Conservation (phyloP, 2,329 filamentous ascomycete genomes). For the Colletotrichum tofieldiae region DNA sequence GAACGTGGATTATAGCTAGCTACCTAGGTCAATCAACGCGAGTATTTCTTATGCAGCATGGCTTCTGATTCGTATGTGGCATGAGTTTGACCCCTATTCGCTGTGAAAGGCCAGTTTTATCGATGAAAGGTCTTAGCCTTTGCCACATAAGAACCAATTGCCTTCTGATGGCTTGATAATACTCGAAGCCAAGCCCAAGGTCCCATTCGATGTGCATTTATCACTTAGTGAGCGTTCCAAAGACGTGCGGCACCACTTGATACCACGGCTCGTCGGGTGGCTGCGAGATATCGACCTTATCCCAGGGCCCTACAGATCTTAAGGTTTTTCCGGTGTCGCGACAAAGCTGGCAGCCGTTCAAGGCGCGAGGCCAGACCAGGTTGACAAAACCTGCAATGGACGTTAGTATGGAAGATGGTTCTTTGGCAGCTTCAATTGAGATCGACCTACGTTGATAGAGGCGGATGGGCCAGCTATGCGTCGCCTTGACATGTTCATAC, state of each 20-base stretch:
- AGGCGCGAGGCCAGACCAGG: slow-evolving; percentile 65
- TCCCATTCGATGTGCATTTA: neutral
- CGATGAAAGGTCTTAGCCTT: neutral
- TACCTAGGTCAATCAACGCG: slow-evolving; percentile 9
- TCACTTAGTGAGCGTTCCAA: slow-evolving; percentile 69
- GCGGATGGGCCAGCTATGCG: slow-evolving; percentile 56
- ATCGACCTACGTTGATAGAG: slow-evolving; percentile 66
- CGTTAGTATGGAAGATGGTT: neutral
- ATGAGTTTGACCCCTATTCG: neutral
- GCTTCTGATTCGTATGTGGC: neutral
- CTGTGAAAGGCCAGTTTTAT: neutral
- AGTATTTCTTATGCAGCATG: neutral
- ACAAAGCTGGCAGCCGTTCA: slow-evolving; percentile 68
- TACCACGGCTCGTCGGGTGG: slow-evolving; percentile 60
- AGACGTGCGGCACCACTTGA: slow-evolving; percentile 63
- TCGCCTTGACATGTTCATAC: slow-evolving; percentile 71
- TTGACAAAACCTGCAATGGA: slow-evolving; percentile 62
- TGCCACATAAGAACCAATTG: no score
- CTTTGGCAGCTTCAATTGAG: neutral
- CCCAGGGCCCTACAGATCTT: slow-evolving; percentile 66
- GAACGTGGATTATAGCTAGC: slow-evolving; percentile 28
- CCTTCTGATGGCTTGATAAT: neutral
- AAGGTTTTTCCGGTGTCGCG: slow-evolving; percentile 64
- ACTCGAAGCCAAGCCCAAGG: no score
- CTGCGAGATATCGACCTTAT: slow-evolving; percentile 62